phyloP scores from a whole-genome alignment of 2,329 filamentous ascomycete species.

The Fusarium camptoceras region DNA sequence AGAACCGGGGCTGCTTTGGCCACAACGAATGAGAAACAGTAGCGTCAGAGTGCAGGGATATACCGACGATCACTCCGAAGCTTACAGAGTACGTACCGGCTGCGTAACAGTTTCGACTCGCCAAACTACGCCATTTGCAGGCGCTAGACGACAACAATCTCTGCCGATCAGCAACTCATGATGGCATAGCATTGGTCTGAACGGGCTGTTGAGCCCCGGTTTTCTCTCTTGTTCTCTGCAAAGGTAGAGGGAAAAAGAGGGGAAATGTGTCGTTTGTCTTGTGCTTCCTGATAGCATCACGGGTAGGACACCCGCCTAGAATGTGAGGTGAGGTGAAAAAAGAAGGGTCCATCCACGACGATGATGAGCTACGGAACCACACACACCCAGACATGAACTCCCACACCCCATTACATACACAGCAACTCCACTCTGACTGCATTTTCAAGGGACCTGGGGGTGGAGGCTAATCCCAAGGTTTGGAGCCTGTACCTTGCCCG shows the following conservation, averaged over 20 bases:
- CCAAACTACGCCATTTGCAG: conserved; percentile 43
- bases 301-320: conserved; percentile 18
- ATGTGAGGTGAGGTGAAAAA: conserved; percentile 3
- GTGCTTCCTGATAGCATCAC: conserved; percentile 23
- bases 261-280: conserved; percentile 12
- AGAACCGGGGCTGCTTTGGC: conserved; percentile 16
- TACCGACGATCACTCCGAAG: conserved; percentile 34
- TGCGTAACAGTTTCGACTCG: conserved; percentile 12
- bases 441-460: conserved; percentile 42
- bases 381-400: conserved; percentile 10
- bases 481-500: conserved; percentile 21
- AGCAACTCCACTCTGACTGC: conserved; percentile 22
- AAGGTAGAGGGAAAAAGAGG: neutral
- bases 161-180: conserved; percentile 37
- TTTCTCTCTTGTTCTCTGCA: conserved; percentile 10
- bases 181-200: conserved; percentile 35
- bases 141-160: conserved; percentile 44
- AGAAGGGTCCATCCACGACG: conserved; percentile 41
- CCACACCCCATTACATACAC: conserved; percentile 26
- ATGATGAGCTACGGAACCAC: conserved; percentile 26
- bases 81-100: conserved; percentile 28
- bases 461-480: conserved; percentile 27
- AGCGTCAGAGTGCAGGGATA: conserved; percentile 25
- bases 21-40: conserved; percentile 21
- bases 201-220: conserved; percentile 27